Evolutionary conservation across 2,329 filamentous ascomycete genomes (phyloP).

Genomic region (Exophiala aquamarina): DNA sequence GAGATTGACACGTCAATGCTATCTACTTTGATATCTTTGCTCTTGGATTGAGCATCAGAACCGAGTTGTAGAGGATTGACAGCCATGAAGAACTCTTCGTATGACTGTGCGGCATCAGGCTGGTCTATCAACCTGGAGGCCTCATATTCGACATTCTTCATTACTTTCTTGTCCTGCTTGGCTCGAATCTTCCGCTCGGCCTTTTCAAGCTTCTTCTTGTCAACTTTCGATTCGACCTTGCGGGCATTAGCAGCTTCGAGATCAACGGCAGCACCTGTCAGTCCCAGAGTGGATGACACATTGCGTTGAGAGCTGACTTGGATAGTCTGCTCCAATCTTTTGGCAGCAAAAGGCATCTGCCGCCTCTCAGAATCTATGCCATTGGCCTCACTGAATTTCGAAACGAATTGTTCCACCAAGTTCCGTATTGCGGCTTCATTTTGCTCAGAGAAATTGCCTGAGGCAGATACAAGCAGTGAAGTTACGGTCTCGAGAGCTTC

Average conservation of each 20-base stretch:
- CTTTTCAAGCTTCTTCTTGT: conserved; percentile 98
- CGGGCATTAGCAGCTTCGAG: conserved; percentile 88
- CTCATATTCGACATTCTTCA: conserved; percentile 98
- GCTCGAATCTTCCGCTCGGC: conserved; percentile 95
- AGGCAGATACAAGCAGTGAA: conserved; percentile 90
- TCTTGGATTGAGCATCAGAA: conserved; percentile 70
- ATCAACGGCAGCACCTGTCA: conserved; percentile 81
- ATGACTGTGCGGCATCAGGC: conserved; percentile 80
- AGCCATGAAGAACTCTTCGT: conserved; percentile 99
- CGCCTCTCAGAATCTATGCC: conserved; percentile 65
- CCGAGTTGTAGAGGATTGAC: conserved; percentile 95
- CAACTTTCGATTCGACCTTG: conserved; percentile 96
- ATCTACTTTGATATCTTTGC: conserved; percentile 98
- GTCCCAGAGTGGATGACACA: conserved; percentile 91
- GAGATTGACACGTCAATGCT: conserved; percentile 92
- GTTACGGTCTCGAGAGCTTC: conserved; percentile 83
- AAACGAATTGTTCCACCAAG: conserved; percentile 86
- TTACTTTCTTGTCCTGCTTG: conserved; percentile 97
- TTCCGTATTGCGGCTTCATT: conserved; percentile 77
- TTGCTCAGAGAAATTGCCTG: conserved; percentile 71
- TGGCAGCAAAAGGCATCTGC: conserved; percentile 73
- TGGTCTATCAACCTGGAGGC: conserved; percentile 84
- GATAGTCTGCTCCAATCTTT: conserved; percentile 87
- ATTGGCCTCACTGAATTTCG: conserved; percentile 73
- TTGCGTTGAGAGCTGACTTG: conserved; percentile 92